These are phyloP conservation scores for Cardiospermum halicacabum DNA, from an alignment of 345 rosid species.

Conservation along the genomic window DNA sequence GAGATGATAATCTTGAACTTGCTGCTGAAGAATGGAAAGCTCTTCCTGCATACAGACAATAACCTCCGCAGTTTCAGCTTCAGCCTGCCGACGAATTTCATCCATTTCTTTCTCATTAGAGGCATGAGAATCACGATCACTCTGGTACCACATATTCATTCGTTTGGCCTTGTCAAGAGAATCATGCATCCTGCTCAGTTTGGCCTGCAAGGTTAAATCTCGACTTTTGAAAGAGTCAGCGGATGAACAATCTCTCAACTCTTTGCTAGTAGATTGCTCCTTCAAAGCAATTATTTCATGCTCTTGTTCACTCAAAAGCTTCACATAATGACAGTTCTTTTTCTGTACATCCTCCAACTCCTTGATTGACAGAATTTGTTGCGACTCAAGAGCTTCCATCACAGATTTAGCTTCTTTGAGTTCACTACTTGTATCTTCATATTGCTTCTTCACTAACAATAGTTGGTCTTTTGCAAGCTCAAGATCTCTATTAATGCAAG, in stretches of 20 bases:
- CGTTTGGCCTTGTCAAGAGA: constrained; percentile 85
- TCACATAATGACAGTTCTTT: constrained; percentile 39
- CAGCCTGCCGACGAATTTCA: constrained; percentile 64
- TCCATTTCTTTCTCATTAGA: constrained; percentile 77
- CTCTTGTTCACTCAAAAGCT: constrained; percentile 52
- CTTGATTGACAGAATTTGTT: constrained; percentile 56
- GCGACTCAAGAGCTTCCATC: constrained; percentile 79
- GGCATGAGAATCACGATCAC: constrained; percentile 50
- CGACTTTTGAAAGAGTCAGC: constrained; percentile 23
- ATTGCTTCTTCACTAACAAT: constrained; percentile 35
- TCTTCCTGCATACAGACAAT: constrained; percentile 92
- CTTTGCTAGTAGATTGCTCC: constrained; percentile 43
- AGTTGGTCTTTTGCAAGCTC: constrained; percentile 40
- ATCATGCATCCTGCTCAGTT: constrained; percentile 77
- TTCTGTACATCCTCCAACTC: constrained; percentile 64
- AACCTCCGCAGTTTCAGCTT: constrained; percentile 90
- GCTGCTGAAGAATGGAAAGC: constrained; percentile 76
- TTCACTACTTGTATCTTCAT: constrained; percentile 41
- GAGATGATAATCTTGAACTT: constrained; percentile 55
- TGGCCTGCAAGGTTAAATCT: constrained; percentile 38
- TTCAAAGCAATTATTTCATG: constrained; percentile 47
- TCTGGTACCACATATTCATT: constrained; percentile 64
- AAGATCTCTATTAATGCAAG: constrained; percentile 48
- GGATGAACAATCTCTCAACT: constrained; percentile 36
- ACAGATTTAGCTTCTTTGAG: constrained; percentile 60